Percentiles rank a stretch among this genome's conserved stretches.
Evolutionary conservation across 768 basidiomycete genomes (phyloP).

Genomic region (Serendipita sp.): DNA sequence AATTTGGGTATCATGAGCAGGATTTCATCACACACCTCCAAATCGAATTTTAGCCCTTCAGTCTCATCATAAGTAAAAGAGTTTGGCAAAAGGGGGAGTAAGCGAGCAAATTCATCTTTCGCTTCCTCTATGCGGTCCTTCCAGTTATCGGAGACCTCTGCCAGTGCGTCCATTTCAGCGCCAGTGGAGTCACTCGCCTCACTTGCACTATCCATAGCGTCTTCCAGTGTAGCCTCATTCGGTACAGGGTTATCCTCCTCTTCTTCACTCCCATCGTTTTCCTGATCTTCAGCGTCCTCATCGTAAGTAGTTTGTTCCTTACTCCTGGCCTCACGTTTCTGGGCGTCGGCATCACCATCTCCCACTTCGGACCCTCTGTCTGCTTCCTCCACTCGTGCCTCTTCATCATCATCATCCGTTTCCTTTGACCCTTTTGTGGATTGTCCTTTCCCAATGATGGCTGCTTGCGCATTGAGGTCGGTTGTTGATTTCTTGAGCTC

Average conservation of each 20-base stretch:
- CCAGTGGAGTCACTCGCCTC: conserved; percentile 19
- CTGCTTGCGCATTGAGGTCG: conserved; percentile 60
- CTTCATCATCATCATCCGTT: conserved; percentile 35
- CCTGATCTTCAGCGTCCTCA: conserved; percentile 43
- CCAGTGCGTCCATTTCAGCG: conserved; percentile 18
- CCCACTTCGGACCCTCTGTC: conserved; percentile 61
- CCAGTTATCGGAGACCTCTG: conserved; percentile 16
- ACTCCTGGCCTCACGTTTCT: conserved; percentile 52
- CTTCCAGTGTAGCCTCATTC: conserved; percentile 45
- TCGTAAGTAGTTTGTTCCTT: conserved; percentile 66
- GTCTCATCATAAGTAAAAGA: conserved; percentile 15
- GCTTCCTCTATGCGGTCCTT: conserved; percentile 28
- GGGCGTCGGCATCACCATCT: conserved; percentile 69
- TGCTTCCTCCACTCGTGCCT: conserved; percentile 24
- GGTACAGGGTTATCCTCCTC: conserved; percentile 27
- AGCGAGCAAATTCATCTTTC: conserved; percentile 29
- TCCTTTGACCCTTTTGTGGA: conserved; percentile 25
- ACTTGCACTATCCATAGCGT: conserved; percentile 30
- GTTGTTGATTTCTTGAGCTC: conserved; percentile 78
- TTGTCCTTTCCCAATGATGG: conserved; percentile 71
- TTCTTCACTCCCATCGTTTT: conserved; percentile 22
- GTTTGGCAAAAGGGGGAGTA: conserved; percentile 10
- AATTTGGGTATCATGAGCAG: conserved; percentile 2
- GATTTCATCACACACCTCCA: conserved; percentile 40
- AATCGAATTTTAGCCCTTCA: conserved; percentile 53